Base-by-base conservation (phyloP, 2,329 filamentous ascomycete genomes). In the Hypoxylon sp. region DNA sequence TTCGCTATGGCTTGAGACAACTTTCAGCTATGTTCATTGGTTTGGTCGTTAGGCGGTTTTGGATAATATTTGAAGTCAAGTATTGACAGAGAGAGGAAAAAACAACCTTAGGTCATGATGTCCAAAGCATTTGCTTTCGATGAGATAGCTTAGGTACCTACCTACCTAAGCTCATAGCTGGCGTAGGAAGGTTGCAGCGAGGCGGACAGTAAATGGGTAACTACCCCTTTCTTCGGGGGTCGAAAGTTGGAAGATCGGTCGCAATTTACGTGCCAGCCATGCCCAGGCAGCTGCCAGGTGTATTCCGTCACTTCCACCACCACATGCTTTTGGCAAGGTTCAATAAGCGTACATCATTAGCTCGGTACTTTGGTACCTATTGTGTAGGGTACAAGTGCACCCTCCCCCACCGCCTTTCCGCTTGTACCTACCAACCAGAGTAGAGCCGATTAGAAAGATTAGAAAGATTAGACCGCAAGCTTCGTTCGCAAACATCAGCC, bases 231-330 rank as follows among this genome's bases (percentile, higher is more conserved):
- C 5, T 45, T 36, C n/a, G 10, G 23, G 36, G 25, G 36, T 43
- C 11, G 17, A 51, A 34, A 52, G 25, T 61, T 61, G 34, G 34
- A 43, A 36, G 56, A 30, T 30, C 50, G 17, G 34, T 43, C 30
- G 17, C 30, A 58, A 62, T 43, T 43, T 43, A 43, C 38, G n/a
- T n/a, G n/a, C n/a, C n/a, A n/a, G n/a, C n/a, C n/a, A 43, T 43
- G 38, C 38, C 38, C 9, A 41, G 38, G n/a, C 17, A 36, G 30
- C 30, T 38, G 48, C 14, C 48, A 46, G 17, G 46, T 49, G 34
- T 38, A 68, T 66, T 68, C 66, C 66, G 66, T 68, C 66, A 68
- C 65, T 38, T 32, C n/a, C n/a, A n/a, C n/a, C n/a, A n/a, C n/a
- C 30, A 49, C 25, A 28, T 30, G 28, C 28, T 30, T 30, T 30